Conservation (phyloP, 78 protist species). For the Tieghemostelium lacteum region DNA sequence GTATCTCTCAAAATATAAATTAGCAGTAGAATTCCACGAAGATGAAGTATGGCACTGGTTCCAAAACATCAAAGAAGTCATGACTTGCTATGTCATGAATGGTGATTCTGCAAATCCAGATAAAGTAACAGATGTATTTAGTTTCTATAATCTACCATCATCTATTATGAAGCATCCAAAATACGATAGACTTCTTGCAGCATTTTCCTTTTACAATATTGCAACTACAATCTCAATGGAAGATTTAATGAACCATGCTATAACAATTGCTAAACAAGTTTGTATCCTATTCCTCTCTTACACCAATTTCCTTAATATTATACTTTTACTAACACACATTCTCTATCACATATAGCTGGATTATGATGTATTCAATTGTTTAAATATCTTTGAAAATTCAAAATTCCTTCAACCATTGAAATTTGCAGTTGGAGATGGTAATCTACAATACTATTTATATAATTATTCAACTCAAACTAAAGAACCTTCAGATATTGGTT, state of each 20-base stretch:
- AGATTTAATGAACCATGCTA: conserved; percentile 90
- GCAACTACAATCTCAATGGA: conserved; percentile 78
- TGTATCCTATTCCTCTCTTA: neutral
- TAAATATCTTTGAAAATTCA: conserved; percentile 94
- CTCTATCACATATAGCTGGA: conserved; percentile 9
- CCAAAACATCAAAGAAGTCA: conserved; percentile 64
- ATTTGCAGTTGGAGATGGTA: conserved; percentile 98
- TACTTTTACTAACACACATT: neutral
- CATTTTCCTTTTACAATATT: conserved; percentile 96
- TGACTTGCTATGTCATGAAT: conserved; percentile 94
- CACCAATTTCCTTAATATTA: neutral
- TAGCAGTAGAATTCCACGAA: conserved; percentile 75
- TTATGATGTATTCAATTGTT: conserved; percentile 97
- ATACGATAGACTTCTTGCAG: conserved; percentile 92
- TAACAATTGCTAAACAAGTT: conserved; percentile 86
- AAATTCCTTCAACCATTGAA: conserved; percentile 86
- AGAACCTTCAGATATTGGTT: conserved; percentile 49
- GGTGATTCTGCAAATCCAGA: conserved; percentile 51
- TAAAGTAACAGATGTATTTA: conserved; percentile 92
- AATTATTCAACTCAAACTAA: conserved; percentile 64
- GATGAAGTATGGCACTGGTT: conserved; percentile 95
- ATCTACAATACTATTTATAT: conserved; percentile 84
- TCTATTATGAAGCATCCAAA: conserved; percentile 88
- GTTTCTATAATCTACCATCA: conserved; percentile 96
- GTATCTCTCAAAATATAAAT: conserved; percentile 58